Percentiles rank a stretch among this genome's conserved stretches.
phyloP scores from a whole-genome alignment of 1,139 yeast species.

The Geotrichum candidum region DNA sequence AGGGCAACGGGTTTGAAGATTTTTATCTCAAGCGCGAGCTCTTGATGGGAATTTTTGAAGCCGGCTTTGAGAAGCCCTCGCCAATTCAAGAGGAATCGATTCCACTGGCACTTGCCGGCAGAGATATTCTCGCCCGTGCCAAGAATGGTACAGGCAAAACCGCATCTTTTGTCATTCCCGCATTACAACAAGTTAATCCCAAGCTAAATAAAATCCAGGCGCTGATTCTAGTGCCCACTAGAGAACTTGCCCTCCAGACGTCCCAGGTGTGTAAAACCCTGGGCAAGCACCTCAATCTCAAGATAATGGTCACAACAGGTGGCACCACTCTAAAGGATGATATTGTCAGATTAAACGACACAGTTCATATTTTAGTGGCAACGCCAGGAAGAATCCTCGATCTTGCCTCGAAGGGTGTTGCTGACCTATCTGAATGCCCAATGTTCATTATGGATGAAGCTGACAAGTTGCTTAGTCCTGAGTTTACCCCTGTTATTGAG shows the following conservation, averaged over 20 bases:
- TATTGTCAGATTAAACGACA: conserved; percentile 83
- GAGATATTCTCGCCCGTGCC: conserved; percentile 96
- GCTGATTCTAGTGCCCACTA: conserved; percentile 85
- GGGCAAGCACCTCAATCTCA: conserved; percentile 86
- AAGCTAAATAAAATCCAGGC: conserved; percentile 82
- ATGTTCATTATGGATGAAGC: conserved; percentile 98
- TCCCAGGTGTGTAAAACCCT: conserved; percentile 96
- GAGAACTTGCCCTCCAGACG: conserved; percentile 94
- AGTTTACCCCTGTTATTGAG: conserved; percentile 81
- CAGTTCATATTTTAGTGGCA: conserved; percentile 87
- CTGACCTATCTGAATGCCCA: conserved; percentile 81
- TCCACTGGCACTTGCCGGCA: conserved; percentile 91
- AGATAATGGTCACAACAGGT: conserved; percentile 98
- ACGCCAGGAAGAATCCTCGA: conserved; percentile 97
- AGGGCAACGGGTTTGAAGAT: conserved; percentile 89
- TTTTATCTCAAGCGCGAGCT: conserved; percentile 86
- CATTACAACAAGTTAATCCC: conserved; percentile 79
- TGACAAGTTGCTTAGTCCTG: conserved; percentile 90
- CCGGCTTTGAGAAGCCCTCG: conserved; percentile 96
- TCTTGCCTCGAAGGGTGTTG: conserved; percentile 80
- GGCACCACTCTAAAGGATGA: conserved; percentile 95
- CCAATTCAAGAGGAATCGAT: conserved; percentile 98
- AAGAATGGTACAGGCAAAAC: conserved; percentile 98
- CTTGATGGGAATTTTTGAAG: conserved; percentile 97
- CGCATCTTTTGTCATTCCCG: conserved; percentile 89